Percentiles rank a stretch among this genome's conserved stretches.
phyloP scores from a whole-genome alignment of 106 monocot species.

The Alisma plantagoaquatica region DNA sequence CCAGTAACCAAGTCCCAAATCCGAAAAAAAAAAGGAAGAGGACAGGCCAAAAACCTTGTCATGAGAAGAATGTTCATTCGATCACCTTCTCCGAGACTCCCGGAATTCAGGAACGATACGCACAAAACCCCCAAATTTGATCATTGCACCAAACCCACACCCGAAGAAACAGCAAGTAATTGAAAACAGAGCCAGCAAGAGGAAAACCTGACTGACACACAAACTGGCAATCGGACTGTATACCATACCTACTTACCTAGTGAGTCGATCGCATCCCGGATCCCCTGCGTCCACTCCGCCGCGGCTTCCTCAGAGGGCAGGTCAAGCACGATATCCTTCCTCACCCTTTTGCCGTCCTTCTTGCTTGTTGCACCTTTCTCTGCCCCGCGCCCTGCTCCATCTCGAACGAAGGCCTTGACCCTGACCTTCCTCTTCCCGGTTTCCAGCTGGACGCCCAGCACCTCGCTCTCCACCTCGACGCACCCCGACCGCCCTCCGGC shows the following conservation, averaged over 20 bases:
- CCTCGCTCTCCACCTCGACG: slow-evolving; percentile 39
- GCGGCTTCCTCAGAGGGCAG: slow-evolving; percentile 27
- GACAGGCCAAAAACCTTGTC: too few relatives aligned
- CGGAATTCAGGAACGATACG: too few relatives aligned
- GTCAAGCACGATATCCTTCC: slow-evolving; percentile 53
- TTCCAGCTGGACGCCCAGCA: slow-evolving; percentile 51
- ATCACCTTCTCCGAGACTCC: too few relatives aligned
- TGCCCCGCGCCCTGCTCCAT: background rate
- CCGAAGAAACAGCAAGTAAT: too few relatives aligned
- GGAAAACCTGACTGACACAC: too few relatives aligned
- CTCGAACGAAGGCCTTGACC: slow-evolving; percentile 24
- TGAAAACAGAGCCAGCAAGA: too few relatives aligned
- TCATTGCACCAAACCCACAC: too few relatives aligned
- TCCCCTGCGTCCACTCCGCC: slow-evolving; percentile 23
- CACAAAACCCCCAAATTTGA: too few relatives aligned
- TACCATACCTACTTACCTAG: slow-evolving; percentile 48
- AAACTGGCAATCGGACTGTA: too few relatives aligned
- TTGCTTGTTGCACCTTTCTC: background rate
- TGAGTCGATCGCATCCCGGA: slow-evolving; percentile 33
- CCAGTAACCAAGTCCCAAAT: too few relatives aligned
- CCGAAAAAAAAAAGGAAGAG: too few relatives aligned
- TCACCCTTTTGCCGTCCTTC: slow-evolving; percentile 15
- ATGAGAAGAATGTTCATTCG: too few relatives aligned
- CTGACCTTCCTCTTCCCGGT: slow-evolving; percentile 23
- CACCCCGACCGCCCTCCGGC: slow-evolving; percentile 15